Base-by-base conservation (phyloP, 2,329 filamentous ascomycete genomes). In the Fusarium avenaceum region DNA sequence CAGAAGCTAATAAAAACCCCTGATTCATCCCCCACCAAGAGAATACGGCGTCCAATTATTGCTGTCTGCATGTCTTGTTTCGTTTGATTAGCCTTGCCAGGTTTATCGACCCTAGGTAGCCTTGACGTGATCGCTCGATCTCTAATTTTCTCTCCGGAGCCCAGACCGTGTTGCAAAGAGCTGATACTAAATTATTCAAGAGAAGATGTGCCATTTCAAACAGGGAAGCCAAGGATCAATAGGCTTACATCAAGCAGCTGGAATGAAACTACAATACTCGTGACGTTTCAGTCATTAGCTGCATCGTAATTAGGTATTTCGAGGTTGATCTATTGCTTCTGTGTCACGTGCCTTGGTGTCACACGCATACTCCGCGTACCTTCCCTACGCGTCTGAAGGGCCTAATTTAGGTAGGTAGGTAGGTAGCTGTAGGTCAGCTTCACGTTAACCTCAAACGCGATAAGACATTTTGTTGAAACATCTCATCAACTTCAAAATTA, bases 311-410 rank as follows among this genome's bases (percentile, higher is more conserved):
- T 40, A 33, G 24, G 22, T 22, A 24, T 24, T 30, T 38, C 13
- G 19, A 46, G 28, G 47, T 51, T 50, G 55, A 24, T 13, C 19
- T 9, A 53, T 28, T 32, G 11, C 30, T 68, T 42, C 33, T 1
- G 35, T 10, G 24, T 72, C 71, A 73, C 71, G 71, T 73, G 71
- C 42, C 48, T 63, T 74, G 71, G 71, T 72, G 71, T 73, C 61
- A 42, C 46, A 45, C 38, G 26, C 50, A 54, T 43, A 15, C 52
- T 45, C 47, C 71, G 66, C 63, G 66, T 67, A 57, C 58, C 46
- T 63, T 51, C 51, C 48, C 62, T 28, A 60, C 49, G 61, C 69
- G 58, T 63, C 47, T 24, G 22, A 22, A 22, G 22, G 22, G 22
- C 22, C 22, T 22, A 22, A 22, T 22, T 22, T 22, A 22, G 22